A percentile compares a stretch with the other conserved stretches of the same genome.
phyloP scores from a whole-genome alignment of 345 rosid genomes.

The Euphorbia pulcherrima region DNA sequence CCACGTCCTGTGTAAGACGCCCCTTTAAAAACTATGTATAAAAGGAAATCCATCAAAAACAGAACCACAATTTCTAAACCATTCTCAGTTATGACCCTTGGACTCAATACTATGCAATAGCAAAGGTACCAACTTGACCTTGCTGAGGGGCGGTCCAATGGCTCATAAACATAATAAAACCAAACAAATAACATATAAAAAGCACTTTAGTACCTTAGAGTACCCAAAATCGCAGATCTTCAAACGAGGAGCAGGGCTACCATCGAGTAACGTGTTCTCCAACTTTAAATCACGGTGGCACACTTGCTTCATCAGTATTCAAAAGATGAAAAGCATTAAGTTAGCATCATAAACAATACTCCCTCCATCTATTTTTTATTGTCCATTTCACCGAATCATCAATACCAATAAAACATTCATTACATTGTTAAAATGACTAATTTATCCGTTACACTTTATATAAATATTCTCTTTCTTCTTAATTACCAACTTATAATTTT shows the following conservation, averaged over 20 bases:
- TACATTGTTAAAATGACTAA: no score
- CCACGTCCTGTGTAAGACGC: no score
- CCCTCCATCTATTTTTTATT: no score
- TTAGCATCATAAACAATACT: background rate
- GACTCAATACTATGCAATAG: background rate
- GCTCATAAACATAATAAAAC: background rate
- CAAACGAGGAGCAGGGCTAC: constrained; percentile 33
- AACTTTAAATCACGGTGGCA: constrained; percentile 39
- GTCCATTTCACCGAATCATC: no score
- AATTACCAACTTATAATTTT: no score
- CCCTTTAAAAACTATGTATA: no score
- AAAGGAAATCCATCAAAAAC: background rate
- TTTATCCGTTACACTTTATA: no score
- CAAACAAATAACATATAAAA: background rate
- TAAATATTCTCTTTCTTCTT: no score
- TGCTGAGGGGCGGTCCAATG: background rate
- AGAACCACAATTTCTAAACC: background rate
- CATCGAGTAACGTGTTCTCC: constrained; percentile 35
- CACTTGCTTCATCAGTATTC: constrained; percentile 30
- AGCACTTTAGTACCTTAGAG: constrained; percentile 25
- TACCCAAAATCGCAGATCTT: constrained; percentile 37
- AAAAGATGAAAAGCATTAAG: background rate
- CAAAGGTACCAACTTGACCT: background rate
- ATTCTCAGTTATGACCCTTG: background rate
- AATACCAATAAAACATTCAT: no score